Conservation (phyloP, 1,139 yeast genomes). For the Suhomyces atakaporum region DNA sequence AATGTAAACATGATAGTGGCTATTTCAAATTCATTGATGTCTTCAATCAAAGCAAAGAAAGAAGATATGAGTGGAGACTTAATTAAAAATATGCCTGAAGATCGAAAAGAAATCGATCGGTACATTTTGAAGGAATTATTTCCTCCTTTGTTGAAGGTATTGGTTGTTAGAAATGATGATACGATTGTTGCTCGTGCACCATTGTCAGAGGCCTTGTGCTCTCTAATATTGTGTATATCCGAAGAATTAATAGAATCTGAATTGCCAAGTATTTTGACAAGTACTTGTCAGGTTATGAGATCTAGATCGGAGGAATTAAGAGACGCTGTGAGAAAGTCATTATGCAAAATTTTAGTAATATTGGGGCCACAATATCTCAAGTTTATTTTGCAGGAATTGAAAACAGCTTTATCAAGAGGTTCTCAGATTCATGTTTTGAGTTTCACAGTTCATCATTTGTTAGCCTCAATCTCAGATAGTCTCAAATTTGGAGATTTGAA, state of each 20-base stretch:
- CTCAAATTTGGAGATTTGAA: slow-evolving; percentile 76
- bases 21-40: slow-evolving; percentile 55
- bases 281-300: slow-evolving; percentile 83
- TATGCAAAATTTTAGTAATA: slow-evolving; percentile 62
- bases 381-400: slow-evolving; percentile 76
- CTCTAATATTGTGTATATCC: slow-evolving; percentile 64
- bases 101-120: slow-evolving; percentile 48
- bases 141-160: slow-evolving; percentile 60
- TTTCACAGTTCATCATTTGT: slow-evolving; percentile 75
- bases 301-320: slow-evolving; percentile 86
- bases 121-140: slow-evolving; percentile 61
- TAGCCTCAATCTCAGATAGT: slow-evolving; percentile 51
- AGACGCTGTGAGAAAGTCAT: slow-evolving; percentile 78
- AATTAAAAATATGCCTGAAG: slow-evolving; percentile 31
- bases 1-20: slow-evolving; percentile 65
- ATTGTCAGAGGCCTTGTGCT: slow-evolving; percentile 78
- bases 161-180: slow-evolving; percentile 71
- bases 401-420: slow-evolving; percentile 79
- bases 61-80: slow-evolving; percentile 20
- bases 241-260: slow-evolving; percentile 55
- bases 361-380: slow-evolving; percentile 76
- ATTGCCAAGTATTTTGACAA: slow-evolving; percentile 81
- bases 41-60: slow-evolving; percentile 11
- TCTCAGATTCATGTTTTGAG: slow-evolving; percentile 94
- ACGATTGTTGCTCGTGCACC: slow-evolving; percentile 77